A percentile compares a stretch with the other conserved stretches of the same genome.
These are phyloP conservation scores for Acanthamoeba royreba DNA, from an alignment of 208 protist species.

Conservation along the genomic window DNA sequence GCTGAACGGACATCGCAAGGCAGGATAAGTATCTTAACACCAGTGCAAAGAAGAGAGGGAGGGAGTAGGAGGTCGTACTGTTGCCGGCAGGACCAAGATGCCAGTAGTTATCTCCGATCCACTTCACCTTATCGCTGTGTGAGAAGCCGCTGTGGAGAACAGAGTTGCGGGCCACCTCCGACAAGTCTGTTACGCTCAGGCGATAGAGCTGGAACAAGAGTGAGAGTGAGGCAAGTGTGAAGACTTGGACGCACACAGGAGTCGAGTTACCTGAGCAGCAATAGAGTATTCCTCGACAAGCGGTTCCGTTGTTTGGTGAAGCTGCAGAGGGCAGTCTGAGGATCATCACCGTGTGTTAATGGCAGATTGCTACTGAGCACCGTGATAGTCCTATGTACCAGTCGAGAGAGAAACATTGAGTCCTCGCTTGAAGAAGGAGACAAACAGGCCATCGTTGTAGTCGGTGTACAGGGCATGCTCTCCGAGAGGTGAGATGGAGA, in stretches of 20 bases:
- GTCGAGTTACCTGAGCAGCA: slow-evolving; percentile 92
- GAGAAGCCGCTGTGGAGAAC: slow-evolving; percentile 95
- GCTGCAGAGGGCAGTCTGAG: slow-evolving; percentile 92
- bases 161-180: slow-evolving; percentile 96
- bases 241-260: too few relatives aligned
- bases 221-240: too few relatives aligned
- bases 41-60: too few relatives aligned
- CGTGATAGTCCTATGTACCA: slow-evolving; percentile 67
- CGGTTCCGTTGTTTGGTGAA: slow-evolving; percentile 97
- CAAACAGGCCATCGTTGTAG: slow-evolving; percentile 95
- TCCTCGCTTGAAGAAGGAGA: slow-evolving; percentile 91
- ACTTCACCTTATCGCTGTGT: slow-evolving; percentile 89
- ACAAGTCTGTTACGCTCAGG: slow-evolving; percentile 94
- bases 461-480: slow-evolving; percentile 98
- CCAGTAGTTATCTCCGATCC: slow-evolving; percentile 81
- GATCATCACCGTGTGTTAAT: too few relatives aligned
- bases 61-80: too few relatives aligned
- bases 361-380: too few relatives aligned
- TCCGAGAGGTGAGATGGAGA: slow-evolving; percentile 97
- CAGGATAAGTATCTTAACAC: not conserved
- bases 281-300: slow-evolving; percentile 98
- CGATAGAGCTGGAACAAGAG: slow-evolving; percentile 88
- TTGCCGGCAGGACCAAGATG: not conserved
- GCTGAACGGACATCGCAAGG: not conserved
- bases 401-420: slow-evolving; percentile 97